Conservation (phyloP, 73 alveolate genomes). For the Tetrahymena thermophila region DNA sequence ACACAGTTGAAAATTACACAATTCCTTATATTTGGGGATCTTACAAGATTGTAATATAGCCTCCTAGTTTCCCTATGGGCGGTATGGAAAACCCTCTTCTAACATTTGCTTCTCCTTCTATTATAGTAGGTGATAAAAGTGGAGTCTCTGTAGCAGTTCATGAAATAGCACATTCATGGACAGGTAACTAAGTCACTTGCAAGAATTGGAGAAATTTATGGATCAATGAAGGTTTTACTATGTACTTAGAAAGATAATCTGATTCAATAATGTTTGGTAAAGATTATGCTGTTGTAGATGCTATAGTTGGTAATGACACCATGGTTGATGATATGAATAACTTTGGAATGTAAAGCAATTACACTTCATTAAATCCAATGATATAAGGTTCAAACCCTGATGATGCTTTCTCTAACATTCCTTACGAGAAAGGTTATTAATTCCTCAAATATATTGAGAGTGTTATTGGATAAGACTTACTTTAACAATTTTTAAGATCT, state of each 20-base stretch:
- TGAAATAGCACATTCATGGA: constrained; percentile 85
- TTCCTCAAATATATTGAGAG: constrained; percentile 78
- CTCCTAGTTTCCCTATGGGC: constrained; percentile 85
- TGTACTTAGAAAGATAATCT: constrained; percentile 61
- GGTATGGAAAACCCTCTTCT: constrained; percentile 91
- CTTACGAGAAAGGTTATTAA: constrained; percentile 95
- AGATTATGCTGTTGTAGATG: constrained; percentile 1
- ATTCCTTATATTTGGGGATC: constrained; percentile 72
- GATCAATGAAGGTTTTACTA: constrained; percentile 88
- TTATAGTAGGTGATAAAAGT: constrained; percentile 66
- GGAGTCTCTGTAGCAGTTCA: constrained; percentile 69
- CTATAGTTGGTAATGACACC: constrained; percentile 4
- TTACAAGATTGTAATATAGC: constrained; percentile 64
- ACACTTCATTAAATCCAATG: constrained; percentile 72
- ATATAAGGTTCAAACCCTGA: constrained; percentile 88
- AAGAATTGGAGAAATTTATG: constrained; percentile 76
- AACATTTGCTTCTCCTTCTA: constrained; percentile 77
- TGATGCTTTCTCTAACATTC: constrained; percentile 92
- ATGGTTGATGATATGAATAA: not conserved
- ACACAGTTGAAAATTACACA: constrained; percentile 49
- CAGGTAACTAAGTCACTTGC: constrained; percentile 79
- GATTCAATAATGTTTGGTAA: constrained; percentile 21
- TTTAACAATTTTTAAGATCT: constrained; percentile 58
- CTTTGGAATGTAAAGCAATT: constrained; percentile 58
- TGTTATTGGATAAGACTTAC: constrained; percentile 67